Base-by-base conservation (phyloP, 2,329 filamentous ascomycete genomes). In the Trichoderma arundinaceum region DNA sequence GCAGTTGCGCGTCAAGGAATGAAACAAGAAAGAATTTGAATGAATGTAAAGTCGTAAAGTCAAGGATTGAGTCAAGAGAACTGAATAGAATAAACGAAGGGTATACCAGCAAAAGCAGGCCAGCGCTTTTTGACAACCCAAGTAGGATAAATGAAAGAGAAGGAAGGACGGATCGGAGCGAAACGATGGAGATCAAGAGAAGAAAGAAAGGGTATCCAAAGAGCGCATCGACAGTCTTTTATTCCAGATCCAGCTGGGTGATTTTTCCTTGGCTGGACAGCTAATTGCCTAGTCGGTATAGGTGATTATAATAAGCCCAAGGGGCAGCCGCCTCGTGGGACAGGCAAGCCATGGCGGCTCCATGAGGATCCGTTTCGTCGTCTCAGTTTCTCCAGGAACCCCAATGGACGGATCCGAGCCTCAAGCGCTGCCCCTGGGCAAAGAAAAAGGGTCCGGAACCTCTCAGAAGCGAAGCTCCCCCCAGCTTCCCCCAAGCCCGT, bases 121-220 rank as follows among this genome's bases (percentile, higher is more conserved):
- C 67, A 69, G 68, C 44, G 68, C 65, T 68, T 69, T 67, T 66
- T 64, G 60, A 66, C 49, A 51, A 66, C 65, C 51, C 65, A 66
- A 35, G 46, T 22, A 53, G 15, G 28, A 49, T 19, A 32, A 51
- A 61, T 54, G n/a, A 53, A 49, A 56, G 52, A 44, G 52, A 66
- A 44, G 7, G 60, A 64, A 59, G 58, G 52, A 66, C 52, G 49
- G 49, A 63, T 58, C 32, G 52, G 48, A 64, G 52, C 35, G 59
- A 15, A 64, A 63, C 59, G 65, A 66, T 66, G 60, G n/a, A 58
- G 52, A 58, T 52, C 33, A 33, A 64, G 41, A 66, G 44, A 51
- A 66, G 33, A 35, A 39, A 35, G 17, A 33, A 15, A 7, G 44
- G 4, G 8, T 17, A 44, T 56, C 22, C 35, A 51, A 58, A 44